Evolutionary conservation across 1,139 yeast genomes (phyloP).

Genomic region (Lizanozyma gosingica): DNA sequence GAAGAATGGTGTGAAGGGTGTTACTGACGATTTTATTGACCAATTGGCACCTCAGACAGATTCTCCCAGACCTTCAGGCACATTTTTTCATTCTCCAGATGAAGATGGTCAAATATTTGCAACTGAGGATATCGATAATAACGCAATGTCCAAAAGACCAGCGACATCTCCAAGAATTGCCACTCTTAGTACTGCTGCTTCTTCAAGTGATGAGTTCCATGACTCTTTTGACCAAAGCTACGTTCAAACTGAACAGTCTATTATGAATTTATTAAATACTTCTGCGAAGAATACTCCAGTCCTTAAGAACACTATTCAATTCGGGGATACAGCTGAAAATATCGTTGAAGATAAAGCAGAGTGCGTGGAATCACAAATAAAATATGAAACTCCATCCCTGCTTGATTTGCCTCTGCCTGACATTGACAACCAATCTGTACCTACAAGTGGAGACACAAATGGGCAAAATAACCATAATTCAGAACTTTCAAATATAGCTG

Average conservation of each 20-base stretch:
- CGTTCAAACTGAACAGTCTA: constrained; percentile 33
- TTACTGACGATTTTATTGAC: constrained; percentile 31
- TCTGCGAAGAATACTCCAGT: constrained; percentile 4
- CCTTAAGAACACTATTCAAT: constrained; percentile 1
- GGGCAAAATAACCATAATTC: background rate
- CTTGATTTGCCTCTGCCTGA: background rate
- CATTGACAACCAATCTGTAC: background rate
- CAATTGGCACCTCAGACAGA: constrained; percentile 19
- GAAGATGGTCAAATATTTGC: constrained; percentile 7
- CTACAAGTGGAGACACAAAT: background rate
- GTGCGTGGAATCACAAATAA: no score
- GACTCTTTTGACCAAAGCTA: constrained; percentile 33
- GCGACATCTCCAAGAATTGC: constrained; percentile 1
- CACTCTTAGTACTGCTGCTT: constrained; percentile 1
- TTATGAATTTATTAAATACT: constrained; percentile 29
- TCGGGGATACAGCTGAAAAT: constrained; percentile 3
- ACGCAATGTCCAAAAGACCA: background rate
- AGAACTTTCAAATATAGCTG: background rate
- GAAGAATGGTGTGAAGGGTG: constrained; percentile 39
- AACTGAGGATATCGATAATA: background rate
- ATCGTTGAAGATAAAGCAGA: no score
- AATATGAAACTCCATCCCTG: background rate
- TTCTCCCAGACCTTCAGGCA: background rate
- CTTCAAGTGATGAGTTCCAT: constrained; percentile 17
- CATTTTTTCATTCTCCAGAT: no score